Evolutionary conservation across 225 moss, liverwort and hornwort genomes (phyloP), one percentile per base, ranked within the genome.

Genomic region (Physcomitrium patens): DNA sequence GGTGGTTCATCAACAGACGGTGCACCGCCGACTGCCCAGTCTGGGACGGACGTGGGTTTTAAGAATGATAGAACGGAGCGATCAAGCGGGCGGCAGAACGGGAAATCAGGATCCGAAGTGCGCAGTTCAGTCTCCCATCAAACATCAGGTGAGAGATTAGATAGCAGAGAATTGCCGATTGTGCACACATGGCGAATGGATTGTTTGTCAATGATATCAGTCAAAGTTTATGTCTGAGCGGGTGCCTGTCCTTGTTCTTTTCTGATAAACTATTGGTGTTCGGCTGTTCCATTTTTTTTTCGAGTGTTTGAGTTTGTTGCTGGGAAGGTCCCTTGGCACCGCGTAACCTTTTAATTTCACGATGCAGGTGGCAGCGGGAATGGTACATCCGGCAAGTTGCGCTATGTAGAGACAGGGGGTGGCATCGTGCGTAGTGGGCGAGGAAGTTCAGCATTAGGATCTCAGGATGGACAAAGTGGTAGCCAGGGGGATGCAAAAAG

Each of bases 61-160:
- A 92, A 92, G 77, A 48, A 59, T 66, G 89, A 95, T n/a, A 92
- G 83, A 67, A 28, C 41, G 72, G 91, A 89, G 26, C 83, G 80
- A 63, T 82, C 79, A 14, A 59, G 37, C 50, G 89, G 79, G 78
- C 79, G 73, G 18, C 76, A 78, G 65, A 71, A 80, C 54, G 83
- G 89, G 85, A 76, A 68, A 88, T 73, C 45, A 12, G 78, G 79
- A 61, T 76, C 69, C 18, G 88, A 91, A 60, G 71, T 62, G 64
- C 88, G 86, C 12, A 77, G 71, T 48, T 72, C 70, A 65, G 87
- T 82, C 8, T n/a, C 74, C 64, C 67, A 82, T 69, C 83, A 74
- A 76, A 27, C 44, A 15, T 52, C 83, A 73, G 91, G 89, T 77
- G 78, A 84, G 66, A 48, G 8, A n/a, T 56, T 12, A 41, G 74